Conservation (phyloP, 257 asterid genomes). For the Buddleja alternifolia region DNA sequence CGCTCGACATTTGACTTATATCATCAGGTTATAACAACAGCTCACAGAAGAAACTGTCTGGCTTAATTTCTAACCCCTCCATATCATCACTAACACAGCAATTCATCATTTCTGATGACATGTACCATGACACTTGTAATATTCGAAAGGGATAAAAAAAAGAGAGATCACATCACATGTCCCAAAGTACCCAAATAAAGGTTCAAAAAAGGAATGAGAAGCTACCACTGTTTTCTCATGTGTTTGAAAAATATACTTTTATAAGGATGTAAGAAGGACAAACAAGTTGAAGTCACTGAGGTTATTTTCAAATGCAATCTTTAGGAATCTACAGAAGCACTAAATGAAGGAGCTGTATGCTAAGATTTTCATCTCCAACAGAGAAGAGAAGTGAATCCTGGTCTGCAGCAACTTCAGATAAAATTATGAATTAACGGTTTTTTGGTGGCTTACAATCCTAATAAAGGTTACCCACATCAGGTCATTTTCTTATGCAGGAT, state of each 20-base stretch:
- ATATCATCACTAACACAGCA: not conserved
- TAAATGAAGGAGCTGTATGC: slow-evolving; percentile 17
- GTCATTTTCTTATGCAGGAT: slow-evolving; percentile 6
- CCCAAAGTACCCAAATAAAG: not conserved
- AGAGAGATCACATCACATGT: not conserved
- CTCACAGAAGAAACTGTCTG: not conserved
- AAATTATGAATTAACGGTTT: not conserved
- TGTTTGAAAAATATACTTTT: not conserved
- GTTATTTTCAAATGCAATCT: not conserved
- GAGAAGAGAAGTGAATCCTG: not conserved
- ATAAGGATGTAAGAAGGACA: not conserved
- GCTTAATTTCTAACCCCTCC: slow-evolving; percentile 1
- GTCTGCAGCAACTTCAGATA: slow-evolving; percentile 17
- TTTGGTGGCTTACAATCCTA: not conserved
- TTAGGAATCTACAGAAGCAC: not conserved
- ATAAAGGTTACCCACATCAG: not conserved
- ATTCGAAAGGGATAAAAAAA: not conserved
- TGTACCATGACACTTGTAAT: not conserved
- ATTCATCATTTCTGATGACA: not conserved
- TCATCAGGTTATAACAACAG: not conserved
- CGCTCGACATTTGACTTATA: not conserved
- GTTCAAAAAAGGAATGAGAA: not conserved
- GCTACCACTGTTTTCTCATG: not conserved
- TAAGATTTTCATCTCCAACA: slow-evolving; percentile 4
- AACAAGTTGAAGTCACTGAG: not conserved